phyloP scores from a whole-genome alignment of 768 basidiomycete species.

The Phanerochaete sordida region DNA sequence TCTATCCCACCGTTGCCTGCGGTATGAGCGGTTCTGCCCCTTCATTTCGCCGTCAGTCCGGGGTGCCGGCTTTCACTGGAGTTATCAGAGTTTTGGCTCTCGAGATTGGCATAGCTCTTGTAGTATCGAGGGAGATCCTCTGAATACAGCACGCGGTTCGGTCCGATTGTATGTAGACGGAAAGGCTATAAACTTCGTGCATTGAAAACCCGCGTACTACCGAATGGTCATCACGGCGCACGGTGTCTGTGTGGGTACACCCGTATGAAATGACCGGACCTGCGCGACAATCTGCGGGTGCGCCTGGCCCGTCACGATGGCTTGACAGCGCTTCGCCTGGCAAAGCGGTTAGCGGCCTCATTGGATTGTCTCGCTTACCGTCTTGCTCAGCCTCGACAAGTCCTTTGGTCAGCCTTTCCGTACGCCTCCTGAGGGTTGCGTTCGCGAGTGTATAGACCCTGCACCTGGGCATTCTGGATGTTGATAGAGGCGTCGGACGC shows the following conservation, averaged over 20 bases:
- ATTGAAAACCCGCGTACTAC: neutral
- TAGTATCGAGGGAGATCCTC: neutral
- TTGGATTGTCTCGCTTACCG: neutral
- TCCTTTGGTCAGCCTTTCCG: neutral
- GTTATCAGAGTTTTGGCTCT: constrained; percentile 3
- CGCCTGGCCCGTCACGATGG: neutral
- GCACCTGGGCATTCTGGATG: neutral
- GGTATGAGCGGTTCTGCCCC: neutral
- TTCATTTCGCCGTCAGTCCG: neutral
- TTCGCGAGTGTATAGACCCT: neutral
- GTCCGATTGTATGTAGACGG: neutral
- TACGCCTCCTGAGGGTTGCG: neutral
- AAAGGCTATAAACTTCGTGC: neutral
- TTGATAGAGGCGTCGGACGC: neutral
- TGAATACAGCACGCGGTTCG: neutral
- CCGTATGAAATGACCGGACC: neutral
- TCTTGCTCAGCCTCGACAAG: neutral
- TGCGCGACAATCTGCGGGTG: neutral
- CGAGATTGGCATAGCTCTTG: neutral
- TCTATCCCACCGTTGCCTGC: neutral
- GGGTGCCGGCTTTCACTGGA: neutral
- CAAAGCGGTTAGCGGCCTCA: too few species aligned
- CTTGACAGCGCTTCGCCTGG: too few species aligned
- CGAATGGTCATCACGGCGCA: neutral
- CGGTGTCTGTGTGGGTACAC: neutral